Percentiles rank a stretch among this genome's conserved stretches.
These are phyloP conservation scores for Prunella vulgaris DNA, from an alignment of 257 asterid genomes.

Conservation along the genomic window DNA sequence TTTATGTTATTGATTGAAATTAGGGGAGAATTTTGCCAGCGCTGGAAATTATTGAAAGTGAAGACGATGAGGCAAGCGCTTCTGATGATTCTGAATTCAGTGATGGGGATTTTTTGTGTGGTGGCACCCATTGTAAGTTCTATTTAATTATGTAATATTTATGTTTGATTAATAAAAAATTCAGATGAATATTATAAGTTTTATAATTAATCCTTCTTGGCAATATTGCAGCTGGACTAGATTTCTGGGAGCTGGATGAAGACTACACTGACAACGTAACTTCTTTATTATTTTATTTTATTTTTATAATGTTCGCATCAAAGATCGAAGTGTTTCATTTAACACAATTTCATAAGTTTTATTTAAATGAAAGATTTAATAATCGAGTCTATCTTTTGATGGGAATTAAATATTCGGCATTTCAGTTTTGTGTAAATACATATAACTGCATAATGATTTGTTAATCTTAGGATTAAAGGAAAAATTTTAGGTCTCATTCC, in stretches of 20 bases:
- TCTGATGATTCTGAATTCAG: conserved; percentile 27
- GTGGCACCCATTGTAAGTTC: conserved; percentile 28
- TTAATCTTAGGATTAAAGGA: too few relatives aligned
- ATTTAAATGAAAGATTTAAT: too few relatives aligned
- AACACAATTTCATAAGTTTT: background rate
- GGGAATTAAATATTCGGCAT: too few relatives aligned
- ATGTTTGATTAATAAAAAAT: background rate
- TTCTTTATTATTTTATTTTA: background rate
- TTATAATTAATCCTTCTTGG: background rate
- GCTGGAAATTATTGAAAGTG: conserved; percentile 33
- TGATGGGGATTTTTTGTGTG: conserved; percentile 33
- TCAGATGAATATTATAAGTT: background rate
- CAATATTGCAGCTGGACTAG: conserved; percentile 29
- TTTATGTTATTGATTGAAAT: background rate
- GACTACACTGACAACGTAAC: conserved; percentile 20
- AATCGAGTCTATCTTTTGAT: too few relatives aligned
- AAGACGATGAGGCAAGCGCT: conserved; percentile 22
- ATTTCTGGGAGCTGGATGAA: conserved; percentile 36
- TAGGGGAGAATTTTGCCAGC: conserved; percentile 36
- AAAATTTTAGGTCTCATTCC: too few relatives aligned
- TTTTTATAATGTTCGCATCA: too few relatives aligned
- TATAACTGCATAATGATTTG: too few relatives aligned
- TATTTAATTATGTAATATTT: background rate
- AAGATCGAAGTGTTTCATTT: too few relatives aligned
- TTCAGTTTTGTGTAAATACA: too few relatives aligned